phyloP scores from a whole-genome alignment of 2,329 filamentous ascomycete genomes.

The Acarospora socialis region DNA sequence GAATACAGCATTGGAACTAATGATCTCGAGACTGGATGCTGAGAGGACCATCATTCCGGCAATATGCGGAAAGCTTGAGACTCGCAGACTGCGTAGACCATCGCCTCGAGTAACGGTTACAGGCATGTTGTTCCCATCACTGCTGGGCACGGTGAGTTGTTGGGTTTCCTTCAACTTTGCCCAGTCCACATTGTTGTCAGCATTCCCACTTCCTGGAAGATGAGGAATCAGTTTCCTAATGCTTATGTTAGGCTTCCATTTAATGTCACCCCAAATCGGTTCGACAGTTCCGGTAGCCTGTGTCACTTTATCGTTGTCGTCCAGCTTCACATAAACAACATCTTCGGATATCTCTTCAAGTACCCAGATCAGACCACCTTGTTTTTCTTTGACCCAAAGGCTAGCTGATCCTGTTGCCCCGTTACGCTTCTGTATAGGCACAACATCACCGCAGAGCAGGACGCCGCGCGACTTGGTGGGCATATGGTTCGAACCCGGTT shows the following conservation, averaged over 20 bases:
- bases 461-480: conserved; percentile 74
- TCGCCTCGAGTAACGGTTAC: conserved; percentile 63
- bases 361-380: conserved; percentile 88
- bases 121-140: conserved; percentile 66
- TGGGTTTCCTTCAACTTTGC: conserved; percentile 55
- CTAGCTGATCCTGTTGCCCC: conserved; percentile 84
- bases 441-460: conserved; percentile 89
- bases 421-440: conserved; percentile 92
- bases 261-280: conserved; percentile 69
- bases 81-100: conserved; percentile 56
- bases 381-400: conserved; percentile 97
- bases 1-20: conserved; percentile 90
- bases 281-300: conserved; percentile 61
- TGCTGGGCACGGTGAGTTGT: conserved; percentile 75
- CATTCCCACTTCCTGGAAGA: conserved; percentile 56
- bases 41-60: conserved; percentile 89
- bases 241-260: conserved; percentile 53
- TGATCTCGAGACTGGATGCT: conserved; percentile 62
- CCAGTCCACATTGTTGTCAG: conserved; percentile 61
- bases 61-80: conserved; percentile 94
- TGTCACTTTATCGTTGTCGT: conserved; percentile 61
- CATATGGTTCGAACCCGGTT: conserved; percentile 48
- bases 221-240: conserved; percentile 67
- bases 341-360: conserved; percentile 96
- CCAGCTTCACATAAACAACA: conserved; percentile 60